phyloP scores from a whole-genome alignment of 2,329 filamentous ascomycete species.

The Sarocladium brachiariae region DNA sequence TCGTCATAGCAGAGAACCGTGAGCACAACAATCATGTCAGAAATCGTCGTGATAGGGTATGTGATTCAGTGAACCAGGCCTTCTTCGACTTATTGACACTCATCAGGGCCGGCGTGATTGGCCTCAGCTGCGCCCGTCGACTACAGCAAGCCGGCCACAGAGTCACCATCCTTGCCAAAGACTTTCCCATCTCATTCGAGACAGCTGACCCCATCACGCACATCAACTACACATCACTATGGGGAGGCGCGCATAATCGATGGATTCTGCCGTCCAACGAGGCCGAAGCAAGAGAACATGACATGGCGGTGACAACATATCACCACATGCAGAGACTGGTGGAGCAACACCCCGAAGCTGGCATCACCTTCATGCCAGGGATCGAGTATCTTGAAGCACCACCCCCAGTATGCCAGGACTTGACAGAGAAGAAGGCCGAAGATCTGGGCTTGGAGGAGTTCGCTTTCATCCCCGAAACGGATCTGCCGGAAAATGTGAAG shows the following conservation, averaged over 20 bases:
- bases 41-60: slow-evolving; percentile 24
- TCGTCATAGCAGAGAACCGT: no score
- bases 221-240: slow-evolving; percentile 45
- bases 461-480: slow-evolving; percentile 23
- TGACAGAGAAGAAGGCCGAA: slow-evolving; percentile 22
- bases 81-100: background rate
- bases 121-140: slow-evolving; percentile 37
- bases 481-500: slow-evolving; percentile 31
- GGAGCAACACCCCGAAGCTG: slow-evolving; percentile 27
- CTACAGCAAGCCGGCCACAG: slow-evolving; percentile 30
- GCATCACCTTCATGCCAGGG: slow-evolving; percentile 40
- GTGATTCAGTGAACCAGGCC: background rate
- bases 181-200: slow-evolving; percentile 41
- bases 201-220: slow-evolving; percentile 30
- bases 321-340: slow-evolving; percentile 31
- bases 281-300: slow-evolving; percentile 33
- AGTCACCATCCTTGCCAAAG: slow-evolving; percentile 37
- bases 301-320: slow-evolving; percentile 35
- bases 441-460: slow-evolving; percentile 26
- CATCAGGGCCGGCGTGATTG: slow-evolving; percentile 40
- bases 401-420: slow-evolving; percentile 25
- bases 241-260: slow-evolving; percentile 45
- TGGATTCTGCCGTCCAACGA: slow-evolving; percentile 29
- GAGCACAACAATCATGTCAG: slow-evolving; percentile 10
- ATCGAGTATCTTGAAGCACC: slow-evolving; percentile 42